These are phyloP conservation scores for Evansstolkia leycettana DNA, from an alignment of 495 filamentous ascomycete species.

Conservation along the genomic window DNA sequence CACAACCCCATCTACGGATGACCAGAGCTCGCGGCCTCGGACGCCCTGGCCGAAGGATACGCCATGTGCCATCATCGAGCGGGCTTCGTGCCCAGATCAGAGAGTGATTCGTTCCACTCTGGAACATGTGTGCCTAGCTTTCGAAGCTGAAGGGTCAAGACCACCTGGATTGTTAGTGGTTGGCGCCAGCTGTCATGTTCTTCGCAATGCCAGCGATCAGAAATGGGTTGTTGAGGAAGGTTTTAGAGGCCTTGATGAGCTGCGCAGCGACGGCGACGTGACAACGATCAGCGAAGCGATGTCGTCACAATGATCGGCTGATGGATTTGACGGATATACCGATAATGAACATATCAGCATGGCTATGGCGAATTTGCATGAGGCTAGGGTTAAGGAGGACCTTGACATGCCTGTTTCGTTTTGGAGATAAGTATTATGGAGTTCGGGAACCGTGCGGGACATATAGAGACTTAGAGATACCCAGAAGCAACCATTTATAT, in stretches of 20 bases:
- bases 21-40: slow-evolving; percentile 9
- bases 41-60: slow-evolving; percentile 41
- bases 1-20: slow-evolving; percentile 22
- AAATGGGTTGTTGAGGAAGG: slow-evolving; percentile 89
- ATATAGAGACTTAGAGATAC: too few species aligned
- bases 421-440: too few species aligned
- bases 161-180: slow-evolving; percentile 89
- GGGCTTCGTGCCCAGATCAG: slow-evolving; percentile 92
- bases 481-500: too few species aligned
- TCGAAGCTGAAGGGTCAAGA: slow-evolving; percentile 80
- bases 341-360: too few species aligned
- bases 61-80: slow-evolving; percentile 85
- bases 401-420: too few species aligned
- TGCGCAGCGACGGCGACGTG: slow-evolving; percentile 16
- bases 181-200: slow-evolving; percentile 68
- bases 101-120: slow-evolving; percentile 81
- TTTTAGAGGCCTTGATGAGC: slow-evolving; percentile 51
- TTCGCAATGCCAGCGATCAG: slow-evolving; percentile 39
- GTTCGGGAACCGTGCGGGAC: too few species aligned
- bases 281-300: slow-evolving; percentile 4
- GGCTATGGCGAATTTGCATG: too few species aligned
- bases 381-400: too few species aligned
- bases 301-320: too few species aligned
- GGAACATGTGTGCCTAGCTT: slow-evolving; percentile 61
- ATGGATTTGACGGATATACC: too few species aligned